Percentiles rank a stretch among this genome's conserved stretches.
phyloP scores from a whole-genome alignment of 1,139 yeast species.

The Suhomyces atakaporum region DNA sequence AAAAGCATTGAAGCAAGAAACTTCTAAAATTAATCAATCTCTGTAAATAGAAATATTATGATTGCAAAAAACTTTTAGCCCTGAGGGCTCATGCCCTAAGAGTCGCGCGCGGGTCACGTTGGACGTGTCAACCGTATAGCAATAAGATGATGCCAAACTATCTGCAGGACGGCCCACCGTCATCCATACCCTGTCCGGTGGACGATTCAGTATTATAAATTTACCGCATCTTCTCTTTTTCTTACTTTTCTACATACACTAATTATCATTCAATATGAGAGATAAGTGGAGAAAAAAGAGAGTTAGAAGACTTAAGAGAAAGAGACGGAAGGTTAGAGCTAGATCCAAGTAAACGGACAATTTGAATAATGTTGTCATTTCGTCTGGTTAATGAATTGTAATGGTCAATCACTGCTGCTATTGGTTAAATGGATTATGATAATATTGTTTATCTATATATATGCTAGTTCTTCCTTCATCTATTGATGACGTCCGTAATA shows the following conservation, averaged over 20 bases:
- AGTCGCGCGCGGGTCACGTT: too few relatives aligned
- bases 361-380: constrained; percentile 8
- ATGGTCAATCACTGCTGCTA: constrained; percentile 8
- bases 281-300: constrained; percentile 99
- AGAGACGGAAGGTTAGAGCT: constrained; percentile 99
- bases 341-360: constrained; percentile 88
- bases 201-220: constrained; percentile 15
- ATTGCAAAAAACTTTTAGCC: constrained; percentile 1
- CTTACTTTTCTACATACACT: constrained; percentile 21
- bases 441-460: constrained; percentile 9
- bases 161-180: constrained; percentile 3
- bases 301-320: constrained; percentile 99
- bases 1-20: constrained; percentile 53
- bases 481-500: constrained; percentile 14
- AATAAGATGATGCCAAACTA: too few relatives aligned
- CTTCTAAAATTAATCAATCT: constrained; percentile 22
- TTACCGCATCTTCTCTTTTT: constrained; percentile 15
- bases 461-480: constrained; percentile 19
- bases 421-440: constrained; percentile 8
- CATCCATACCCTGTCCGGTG: constrained; percentile 8
- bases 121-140: too few relatives aligned
- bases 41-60: constrained; percentile 5
- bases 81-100: constrained; percentile 13
- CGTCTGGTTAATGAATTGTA: constrained; percentile 1
- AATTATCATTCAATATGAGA: constrained; percentile 62